Percentiles rank a stretch among this genome's conserved stretches.
Evolutionary conservation across 2,329 filamentous ascomycete species (phyloP).

Genomic region (Aulographum hederae): DNA sequence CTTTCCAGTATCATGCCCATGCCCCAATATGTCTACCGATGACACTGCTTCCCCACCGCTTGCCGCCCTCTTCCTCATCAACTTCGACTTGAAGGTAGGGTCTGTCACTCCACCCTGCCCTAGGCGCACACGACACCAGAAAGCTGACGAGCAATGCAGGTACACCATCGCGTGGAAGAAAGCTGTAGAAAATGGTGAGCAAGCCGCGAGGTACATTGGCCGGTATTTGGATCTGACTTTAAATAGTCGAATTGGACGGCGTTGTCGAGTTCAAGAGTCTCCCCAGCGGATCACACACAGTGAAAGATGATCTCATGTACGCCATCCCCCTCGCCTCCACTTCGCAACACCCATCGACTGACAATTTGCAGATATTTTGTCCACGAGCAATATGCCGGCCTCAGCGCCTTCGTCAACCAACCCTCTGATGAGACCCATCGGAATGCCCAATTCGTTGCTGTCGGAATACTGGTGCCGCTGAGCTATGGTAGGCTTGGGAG

Average conservation of each 20-base stretch:
- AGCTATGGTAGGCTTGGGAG: slow-evolving; percentile 73
- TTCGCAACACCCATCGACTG: too few species aligned
- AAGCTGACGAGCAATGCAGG: slow-evolving; percentile 18
- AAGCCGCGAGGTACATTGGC: not conserved
- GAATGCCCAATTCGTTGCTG: slow-evolving; percentile 82
- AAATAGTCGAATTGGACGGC: slow-evolving; percentile 48
- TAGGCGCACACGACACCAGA: slow-evolving; percentile 1
- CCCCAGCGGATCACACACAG: slow-evolving; percentile 80
- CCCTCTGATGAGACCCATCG: slow-evolving; percentile 62
- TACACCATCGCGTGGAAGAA: slow-evolving; percentile 81
- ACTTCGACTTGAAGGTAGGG: slow-evolving; percentile 83
- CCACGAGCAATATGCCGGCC: slow-evolving; percentile 64
- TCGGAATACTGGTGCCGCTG: slow-evolving; percentile 73
- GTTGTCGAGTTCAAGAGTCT: slow-evolving; percentile 92
- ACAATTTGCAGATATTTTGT: slow-evolving; percentile 59
- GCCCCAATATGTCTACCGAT: too few species aligned
- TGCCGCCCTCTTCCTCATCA: slow-evolving; percentile 70
- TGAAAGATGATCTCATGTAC: slow-evolving; percentile 61
- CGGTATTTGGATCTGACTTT: slow-evolving; percentile 7
- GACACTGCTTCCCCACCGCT: too few species aligned
- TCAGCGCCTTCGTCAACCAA: slow-evolving; percentile 80
- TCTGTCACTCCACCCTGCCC: slow-evolving; percentile 24
- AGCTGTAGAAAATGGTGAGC: slow-evolving; percentile 41
- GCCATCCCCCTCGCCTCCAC: slow-evolving; percentile 4
- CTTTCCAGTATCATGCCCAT: too few species aligned